Evolutionary conservation across 2,329 filamentous ascomycete genomes (phyloP).

Genomic region (Arthrinium phaeospermum): DNA sequence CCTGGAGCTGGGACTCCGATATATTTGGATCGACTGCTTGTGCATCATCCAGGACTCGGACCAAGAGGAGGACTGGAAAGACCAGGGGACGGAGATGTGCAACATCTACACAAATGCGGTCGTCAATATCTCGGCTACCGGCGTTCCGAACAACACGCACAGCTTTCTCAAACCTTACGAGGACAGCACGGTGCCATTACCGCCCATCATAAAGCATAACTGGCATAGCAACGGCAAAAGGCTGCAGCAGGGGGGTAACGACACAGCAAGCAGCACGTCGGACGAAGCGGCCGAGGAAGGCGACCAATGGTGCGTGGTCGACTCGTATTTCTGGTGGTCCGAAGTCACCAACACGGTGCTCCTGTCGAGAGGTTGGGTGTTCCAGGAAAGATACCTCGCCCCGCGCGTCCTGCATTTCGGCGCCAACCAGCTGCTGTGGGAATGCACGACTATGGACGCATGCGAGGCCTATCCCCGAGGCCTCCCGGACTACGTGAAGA

Average conservation of each 20-base stretch:
- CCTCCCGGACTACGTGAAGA: background rate
- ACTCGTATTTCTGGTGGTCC: constrained; percentile 19
- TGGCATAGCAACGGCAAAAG: background rate
- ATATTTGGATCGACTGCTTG: constrained; percentile 26
- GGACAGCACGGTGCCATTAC: background rate
- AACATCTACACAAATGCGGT: constrained; percentile 20
- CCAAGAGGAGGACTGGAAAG: constrained; percentile 19
- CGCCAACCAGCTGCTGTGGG: constrained; percentile 3
- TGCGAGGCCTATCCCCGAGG: constrained; percentile 20
- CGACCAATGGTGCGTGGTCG: background rate
- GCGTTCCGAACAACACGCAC: background rate
- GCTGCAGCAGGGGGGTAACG: no score
- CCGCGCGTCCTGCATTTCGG: constrained; percentile 14
- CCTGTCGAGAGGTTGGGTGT: constrained; percentile 18
- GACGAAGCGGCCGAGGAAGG: background rate
- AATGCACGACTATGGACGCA: constrained; percentile 19
- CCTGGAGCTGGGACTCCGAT: constrained; percentile 14
- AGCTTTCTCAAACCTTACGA: background rate
- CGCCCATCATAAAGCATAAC: background rate
- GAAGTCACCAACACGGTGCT: constrained; percentile 19
- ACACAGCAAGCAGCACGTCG: background rate
- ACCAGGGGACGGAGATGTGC: constrained; percentile 17
- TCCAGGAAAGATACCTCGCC: constrained; percentile 16
- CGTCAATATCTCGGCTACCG: constrained; percentile 20
- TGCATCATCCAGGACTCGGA: constrained; percentile 24